Conservation (phyloP, 139 green algal species). For the Choricystis sp. region DNA sequence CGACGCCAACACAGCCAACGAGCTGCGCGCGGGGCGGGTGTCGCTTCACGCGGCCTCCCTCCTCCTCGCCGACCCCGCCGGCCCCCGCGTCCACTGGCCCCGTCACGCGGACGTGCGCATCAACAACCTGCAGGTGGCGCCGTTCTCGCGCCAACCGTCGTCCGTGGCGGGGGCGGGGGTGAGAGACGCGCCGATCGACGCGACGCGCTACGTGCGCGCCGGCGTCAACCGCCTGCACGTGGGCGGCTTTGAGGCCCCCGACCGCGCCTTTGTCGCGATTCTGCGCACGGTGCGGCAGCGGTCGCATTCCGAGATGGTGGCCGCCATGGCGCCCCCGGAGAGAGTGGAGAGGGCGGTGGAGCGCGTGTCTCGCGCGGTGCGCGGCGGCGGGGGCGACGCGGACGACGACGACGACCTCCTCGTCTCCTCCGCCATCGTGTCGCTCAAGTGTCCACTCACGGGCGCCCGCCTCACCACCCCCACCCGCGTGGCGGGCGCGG, state of each 20-base stretch:
- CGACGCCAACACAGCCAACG: not conserved
- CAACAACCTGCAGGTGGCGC: not conserved
- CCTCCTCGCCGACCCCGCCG: not conserved
- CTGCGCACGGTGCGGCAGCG: too few relatives aligned
- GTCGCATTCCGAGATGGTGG: not conserved
- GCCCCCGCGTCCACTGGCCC: not conserved
- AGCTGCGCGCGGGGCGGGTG: not conserved
- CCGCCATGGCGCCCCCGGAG: not conserved
- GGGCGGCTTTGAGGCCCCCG: not conserved
- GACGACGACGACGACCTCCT: constrained; percentile 16
- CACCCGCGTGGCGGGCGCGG: constrained; percentile 6
- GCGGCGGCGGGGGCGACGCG: not conserved
- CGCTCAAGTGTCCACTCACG: constrained; percentile 35
- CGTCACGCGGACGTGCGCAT: not conserved
- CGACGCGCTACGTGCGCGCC: not conserved
- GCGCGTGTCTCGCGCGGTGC: too few relatives aligned
- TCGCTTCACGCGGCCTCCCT: too few relatives aligned
- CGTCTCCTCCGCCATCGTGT: constrained; percentile 20
- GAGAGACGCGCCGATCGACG: not conserved
- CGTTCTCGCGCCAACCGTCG: not conserved
- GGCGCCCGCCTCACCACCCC: constrained; percentile 29
- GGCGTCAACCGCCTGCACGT: not conserved
- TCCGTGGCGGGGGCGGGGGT: too few relatives aligned
- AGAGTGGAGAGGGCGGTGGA: not conserved
- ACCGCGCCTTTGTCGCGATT: not conserved